These are phyloP conservation scores for Geotrichum ghanense DNA, from an alignment of 805 yeast species.

Conservation along the genomic window DNA sequence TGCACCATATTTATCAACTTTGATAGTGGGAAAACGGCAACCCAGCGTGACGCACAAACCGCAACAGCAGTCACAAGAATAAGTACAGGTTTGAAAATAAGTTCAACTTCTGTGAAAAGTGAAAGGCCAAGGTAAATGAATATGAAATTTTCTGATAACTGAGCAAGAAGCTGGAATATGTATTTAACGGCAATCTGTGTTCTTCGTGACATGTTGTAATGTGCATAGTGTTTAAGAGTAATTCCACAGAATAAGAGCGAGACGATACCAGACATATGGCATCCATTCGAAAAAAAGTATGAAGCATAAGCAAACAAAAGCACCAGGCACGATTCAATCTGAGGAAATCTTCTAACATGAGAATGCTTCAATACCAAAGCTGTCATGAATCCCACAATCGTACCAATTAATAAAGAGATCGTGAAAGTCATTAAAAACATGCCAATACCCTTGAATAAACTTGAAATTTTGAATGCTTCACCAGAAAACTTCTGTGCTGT, in stretches of 20 bases:
- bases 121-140: conserved; percentile 92
- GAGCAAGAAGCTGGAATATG: conserved; percentile 87
- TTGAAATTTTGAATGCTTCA: conserved; percentile 50
- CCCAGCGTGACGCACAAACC: conserved; percentile 92
- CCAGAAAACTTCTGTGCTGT: conserved; percentile 96
- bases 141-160: conserved; percentile 90
- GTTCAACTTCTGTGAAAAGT: conserved; percentile 88
- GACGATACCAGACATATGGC: conserved; percentile 98
- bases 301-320: conserved; percentile 88
- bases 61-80: conserved; percentile 84
- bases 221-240: conserved; percentile 92
- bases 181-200: conserved; percentile 95
- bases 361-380: conserved; percentile 88
- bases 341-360: conserved; percentile 89
- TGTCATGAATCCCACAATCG: conserved; percentile 74
- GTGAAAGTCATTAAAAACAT: conserved; percentile 88
- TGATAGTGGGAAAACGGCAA: conserved; percentile 92
- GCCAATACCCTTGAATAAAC: conserved; percentile 78
- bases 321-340: conserved; percentile 89
- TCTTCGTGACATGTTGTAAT: conserved; percentile 92
- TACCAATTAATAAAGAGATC: conserved; percentile 81
- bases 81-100: conserved; percentile 86
- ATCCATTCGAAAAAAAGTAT: conserved; percentile 95
- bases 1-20: conserved; percentile 70
- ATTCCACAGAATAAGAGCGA: conserved; percentile 92